phyloP scores from a whole-genome alignment of 2,329 filamentous ascomycete genomes.

The Didymella keratinophila region DNA sequence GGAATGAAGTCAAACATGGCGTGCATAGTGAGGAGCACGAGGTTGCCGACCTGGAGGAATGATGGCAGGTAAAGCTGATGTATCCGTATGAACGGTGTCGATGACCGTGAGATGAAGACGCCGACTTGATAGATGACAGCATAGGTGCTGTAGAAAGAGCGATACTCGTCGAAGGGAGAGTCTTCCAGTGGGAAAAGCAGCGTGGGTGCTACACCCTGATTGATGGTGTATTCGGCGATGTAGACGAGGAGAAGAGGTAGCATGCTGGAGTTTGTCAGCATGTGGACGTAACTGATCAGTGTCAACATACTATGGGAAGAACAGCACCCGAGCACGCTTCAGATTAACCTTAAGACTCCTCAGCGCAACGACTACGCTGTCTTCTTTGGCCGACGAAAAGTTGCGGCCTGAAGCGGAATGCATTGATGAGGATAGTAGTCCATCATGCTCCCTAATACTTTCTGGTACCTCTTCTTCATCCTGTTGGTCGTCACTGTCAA shows the following conservation, averaged over 20 bases:
- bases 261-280: slow-evolving; percentile 65
- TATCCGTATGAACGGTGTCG: slow-evolving; percentile 84
- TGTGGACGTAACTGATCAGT: no score
- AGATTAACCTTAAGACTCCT: slow-evolving; percentile 61
- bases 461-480: slow-evolving; percentile 30
- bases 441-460: slow-evolving; percentile 40
- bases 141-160: slow-evolving; percentile 94
- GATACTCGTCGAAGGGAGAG: slow-evolving; percentile 81
- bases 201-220: slow-evolving; percentile 90
- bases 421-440: slow-evolving; percentile 45
- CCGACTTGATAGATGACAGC: slow-evolving; percentile 93
- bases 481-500: slow-evolving; percentile 54
- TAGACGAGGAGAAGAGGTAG: slow-evolving; percentile 91
- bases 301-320: slow-evolving; percentile 69
- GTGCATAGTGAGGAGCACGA: slow-evolving; percentile 76
- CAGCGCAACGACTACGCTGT: slow-evolving; percentile 26
- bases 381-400: slow-evolving; percentile 29
- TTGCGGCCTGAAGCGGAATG: slow-evolving; percentile 44
- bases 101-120: slow-evolving; percentile 93
- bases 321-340: slow-evolving; percentile 71
- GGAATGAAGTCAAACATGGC: slow-evolving; percentile 83
- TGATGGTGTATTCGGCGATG: slow-evolving; percentile 96
- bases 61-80: slow-evolving; percentile 83
- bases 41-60: slow-evolving; percentile 80
- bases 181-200: slow-evolving; percentile 80